Evolutionary conservation across 1,284 basidiomycete species (phyloP).

Genomic region (Tremellales sp.): DNA sequence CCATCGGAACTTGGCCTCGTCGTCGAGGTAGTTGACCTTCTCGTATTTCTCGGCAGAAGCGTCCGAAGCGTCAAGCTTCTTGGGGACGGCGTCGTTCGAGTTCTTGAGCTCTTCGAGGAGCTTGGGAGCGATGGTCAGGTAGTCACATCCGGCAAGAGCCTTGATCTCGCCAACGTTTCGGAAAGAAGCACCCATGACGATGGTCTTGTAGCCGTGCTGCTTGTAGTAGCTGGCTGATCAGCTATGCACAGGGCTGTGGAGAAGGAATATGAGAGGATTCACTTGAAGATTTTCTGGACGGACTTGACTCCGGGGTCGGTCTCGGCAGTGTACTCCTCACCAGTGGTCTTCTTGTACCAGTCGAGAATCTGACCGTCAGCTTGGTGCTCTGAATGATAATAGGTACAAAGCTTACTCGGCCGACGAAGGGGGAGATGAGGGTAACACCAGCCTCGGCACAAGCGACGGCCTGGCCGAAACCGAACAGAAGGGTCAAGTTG

Average conservation of each 20-base stretch:
- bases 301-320: constrained; percentile 93
- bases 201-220: constrained; percentile 96
- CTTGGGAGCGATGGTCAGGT: constrained; percentile 87
- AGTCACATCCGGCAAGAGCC: constrained; percentile 92
- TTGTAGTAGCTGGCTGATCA: constrained; percentile 76
- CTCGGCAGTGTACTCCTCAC: constrained; percentile 78
- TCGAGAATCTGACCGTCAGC: constrained; percentile 67
- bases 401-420: constrained; percentile 68
- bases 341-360: constrained; percentile 88
- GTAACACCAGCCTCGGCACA: constrained; percentile 98
- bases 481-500: constrained; percentile 98
- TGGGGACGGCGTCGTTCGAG: constrained; percentile 70
- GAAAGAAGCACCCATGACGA: constrained; percentile 99
- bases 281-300: constrained; percentile 91
- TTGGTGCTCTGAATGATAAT: neutral
- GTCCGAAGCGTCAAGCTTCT: constrained; percentile 69
- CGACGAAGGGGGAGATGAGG: constrained; percentile 98
- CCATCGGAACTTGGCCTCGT: constrained; percentile 96
- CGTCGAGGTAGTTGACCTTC: constrained; percentile 84
- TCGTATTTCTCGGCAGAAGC: constrained; percentile 59
- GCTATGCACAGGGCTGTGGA: neutral
- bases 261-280: constrained; percentile 4
- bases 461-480: constrained; percentile 96
- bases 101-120: constrained; percentile 90
- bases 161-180: constrained; percentile 92